These are phyloP conservation scores for Saccharomycopsis javanensis DNA, from an alignment of 805 yeast genomes.

Conservation along the genomic window DNA sequence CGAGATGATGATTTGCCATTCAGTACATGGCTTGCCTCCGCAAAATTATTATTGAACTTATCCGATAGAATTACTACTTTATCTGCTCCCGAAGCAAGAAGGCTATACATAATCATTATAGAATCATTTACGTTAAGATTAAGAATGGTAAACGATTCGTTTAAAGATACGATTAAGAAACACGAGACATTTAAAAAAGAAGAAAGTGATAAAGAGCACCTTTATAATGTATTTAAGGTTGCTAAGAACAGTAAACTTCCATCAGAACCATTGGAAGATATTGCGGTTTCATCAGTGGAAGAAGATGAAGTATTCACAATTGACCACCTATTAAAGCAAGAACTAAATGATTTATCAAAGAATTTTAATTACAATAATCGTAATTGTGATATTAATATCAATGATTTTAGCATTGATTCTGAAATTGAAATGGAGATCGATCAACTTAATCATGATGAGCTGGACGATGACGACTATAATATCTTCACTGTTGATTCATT, in stretches of 20 bases:
- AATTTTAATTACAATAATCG: constrained; percentile 4
- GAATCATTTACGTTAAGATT: constrained; percentile 83
- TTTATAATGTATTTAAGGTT: constrained; percentile 87
- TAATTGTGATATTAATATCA: not conserved
- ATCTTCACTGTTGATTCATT: constrained; percentile 92
- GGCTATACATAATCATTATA: constrained; percentile 73
- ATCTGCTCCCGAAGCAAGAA: constrained; percentile 60
- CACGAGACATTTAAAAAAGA: constrained; percentile 45
- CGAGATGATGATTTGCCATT: constrained; percentile 75
- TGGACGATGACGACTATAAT: constrained; percentile 48
- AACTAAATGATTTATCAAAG: constrained; percentile 20
- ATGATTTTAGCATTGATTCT: not conserved
- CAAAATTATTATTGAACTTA: constrained; percentile 74
- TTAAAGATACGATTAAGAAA: constrained; percentile 51
- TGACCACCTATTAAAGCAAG: constrained; percentile 28
- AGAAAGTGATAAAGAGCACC: constrained; percentile 58
- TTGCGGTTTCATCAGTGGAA: not conserved
- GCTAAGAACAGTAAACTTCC: constrained; percentile 40
- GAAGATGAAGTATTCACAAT: constrained; percentile 28
- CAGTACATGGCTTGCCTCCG: constrained; percentile 94
- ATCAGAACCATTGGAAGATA: constrained; percentile 20
- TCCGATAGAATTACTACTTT: constrained; percentile 81
- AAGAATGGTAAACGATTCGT: constrained; percentile 61
- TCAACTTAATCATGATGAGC: not conserved
- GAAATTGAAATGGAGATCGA: not conserved